A percentile compares a stretch with the other conserved stretches of the same genome.
phyloP scores from a whole-genome alignment of 148 eudicot species.

The Oxyria digyna region DNA sequence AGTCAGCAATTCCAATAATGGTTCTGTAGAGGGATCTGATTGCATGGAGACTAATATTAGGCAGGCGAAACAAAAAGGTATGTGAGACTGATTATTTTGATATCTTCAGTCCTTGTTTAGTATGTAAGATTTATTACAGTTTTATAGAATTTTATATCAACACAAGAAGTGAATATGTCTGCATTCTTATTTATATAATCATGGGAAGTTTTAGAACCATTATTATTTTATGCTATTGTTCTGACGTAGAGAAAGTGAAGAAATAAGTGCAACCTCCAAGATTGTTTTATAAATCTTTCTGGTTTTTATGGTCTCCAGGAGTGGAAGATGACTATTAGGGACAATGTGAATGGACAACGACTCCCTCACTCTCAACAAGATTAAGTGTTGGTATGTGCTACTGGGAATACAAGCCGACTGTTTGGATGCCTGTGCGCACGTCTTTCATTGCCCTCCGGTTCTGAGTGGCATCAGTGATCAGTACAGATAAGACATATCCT shows the following conservation, averaged over 20 bases:
- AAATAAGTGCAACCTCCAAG: background rate
- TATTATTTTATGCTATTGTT: background rate
- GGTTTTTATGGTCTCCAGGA: background rate
- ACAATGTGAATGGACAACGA: background rate
- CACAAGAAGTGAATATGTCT: no score
- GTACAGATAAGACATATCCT: background rate
- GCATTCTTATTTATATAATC: background rate
- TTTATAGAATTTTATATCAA: background rate
- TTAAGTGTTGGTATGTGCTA: background rate
- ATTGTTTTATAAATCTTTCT: background rate
- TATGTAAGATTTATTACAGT: background rate
- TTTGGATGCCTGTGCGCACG: background rate
- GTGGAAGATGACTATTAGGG: background rate
- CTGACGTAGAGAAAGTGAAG: background rate
- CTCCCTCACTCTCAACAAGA: background rate
- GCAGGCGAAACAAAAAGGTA: background rate
- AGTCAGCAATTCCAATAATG: slow-evolving; percentile 9
- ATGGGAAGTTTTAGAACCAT: background rate
- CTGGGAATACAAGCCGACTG: background rate
- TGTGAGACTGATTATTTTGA: background rate
- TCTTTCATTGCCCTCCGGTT: background rate
- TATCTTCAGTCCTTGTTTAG: background rate
- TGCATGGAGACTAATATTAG: slow-evolving; percentile 10
- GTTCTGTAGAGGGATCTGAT: slow-evolving; percentile 4
- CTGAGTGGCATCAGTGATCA: background rate